Base-by-base conservation (phyloP, 768 basidiomycete genomes). In the Cystofilobasidium capitatum region DNA sequence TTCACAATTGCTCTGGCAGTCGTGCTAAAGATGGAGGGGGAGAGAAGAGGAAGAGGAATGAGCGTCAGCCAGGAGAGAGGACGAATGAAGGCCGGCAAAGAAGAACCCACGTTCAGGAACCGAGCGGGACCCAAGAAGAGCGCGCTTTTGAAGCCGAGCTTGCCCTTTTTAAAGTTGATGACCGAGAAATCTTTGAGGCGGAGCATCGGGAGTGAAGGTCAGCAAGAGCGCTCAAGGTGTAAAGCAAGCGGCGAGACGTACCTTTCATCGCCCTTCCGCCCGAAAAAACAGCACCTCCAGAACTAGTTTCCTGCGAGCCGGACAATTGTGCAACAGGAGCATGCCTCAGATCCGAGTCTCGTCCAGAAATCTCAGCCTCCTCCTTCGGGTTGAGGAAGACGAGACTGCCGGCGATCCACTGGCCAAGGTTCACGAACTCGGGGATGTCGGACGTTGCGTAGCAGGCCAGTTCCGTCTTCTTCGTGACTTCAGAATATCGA, bases 181-280 rank as follows among this genome's bases (percentile, higher is more conserved):
- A 63, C 62, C 16, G 62, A 63, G 37, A 63, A 63, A 24, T 63
- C 62, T 35, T 39, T 49, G n/a, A n/a, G n/a, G n/a, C n/a, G n/a
- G n/a, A n/a, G n/a, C n/a, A n/a, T n/a, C n/a, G n/a, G n/a, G n/a
- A n/a, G n/a, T n/a, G n/a, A n/a, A n/a, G n/a, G n/a, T n/a, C n/a
- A n/a, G n/a, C n/a, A n/a, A n/a, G n/a, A n/a, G n/a, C n/a, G n/a
- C n/a, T n/a, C n/a, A n/a, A n/a, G n/a, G n/a, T n/a, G n/a, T n/a
- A n/a, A n/a, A n/a, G n/a, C n/a, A n/a, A n/a, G n/a, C n/a, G n/a
- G n/a, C n/a, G n/a, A n/a, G n/a, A n/a, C n/a, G n/a, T n/a, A n/a
- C n/a, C n/a, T n/a, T n/a, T n/a, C n/a, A n/a, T n/a, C n/a, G n/a
- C n/a, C n/a, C n/a, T n/a, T n/a, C n/a, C n/a, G n/a, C n/a, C n/a